Evolutionary conservation across 2,329 filamentous ascomycete genomes (phyloP), one percentile per base, ranked within the genome.

Genomic region (Penicillium crustosum): DNA sequence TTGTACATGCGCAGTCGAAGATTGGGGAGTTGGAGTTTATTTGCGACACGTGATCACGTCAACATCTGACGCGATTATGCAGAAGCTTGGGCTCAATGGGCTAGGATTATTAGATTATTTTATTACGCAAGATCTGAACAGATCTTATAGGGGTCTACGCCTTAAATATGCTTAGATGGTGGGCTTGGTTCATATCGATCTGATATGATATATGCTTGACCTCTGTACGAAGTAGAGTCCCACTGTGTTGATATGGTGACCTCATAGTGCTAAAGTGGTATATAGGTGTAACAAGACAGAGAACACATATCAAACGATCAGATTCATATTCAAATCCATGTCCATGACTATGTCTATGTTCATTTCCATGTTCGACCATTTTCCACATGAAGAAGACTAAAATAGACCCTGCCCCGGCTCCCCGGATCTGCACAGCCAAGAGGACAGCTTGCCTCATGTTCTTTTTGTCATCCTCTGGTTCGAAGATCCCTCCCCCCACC

Each of bases 381-480:
- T 36, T 25, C 1, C 12, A 15, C 10, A 12, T 35, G 9, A 23
- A 13, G 23, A 23, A 48, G 31, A 36, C 5, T 8, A 49, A 49
- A 36, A 13, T 36, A 25, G 31, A 49, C 10, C 21, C 27, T 27
- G 23, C 42, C n/a, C 31, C 19, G 45, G 19, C 29, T 12, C 55
- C 49, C 55, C 51, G 51, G 55, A 57, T 53, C 39, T 57, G 27
- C 55, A 52, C n/a, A 56, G 42, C 55, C 51, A 55, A 58, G 55
- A 58, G 55, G 55, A 44, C 55, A 58, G 55, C 51, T 58, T 58
- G 55, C 61, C 53, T 53, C 56, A 54, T 47, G 23, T 27, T 42
- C 41, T 52, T 42, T 57, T 56, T 52, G 48, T 56, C 53, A 52
- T 56, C 53, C 29, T 25, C 4, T 23, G 33, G 47, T 49, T 54